Base-by-base conservation (phyloP, 768 basidiomycete species). In the Podaxis carcinomalis region DNA sequence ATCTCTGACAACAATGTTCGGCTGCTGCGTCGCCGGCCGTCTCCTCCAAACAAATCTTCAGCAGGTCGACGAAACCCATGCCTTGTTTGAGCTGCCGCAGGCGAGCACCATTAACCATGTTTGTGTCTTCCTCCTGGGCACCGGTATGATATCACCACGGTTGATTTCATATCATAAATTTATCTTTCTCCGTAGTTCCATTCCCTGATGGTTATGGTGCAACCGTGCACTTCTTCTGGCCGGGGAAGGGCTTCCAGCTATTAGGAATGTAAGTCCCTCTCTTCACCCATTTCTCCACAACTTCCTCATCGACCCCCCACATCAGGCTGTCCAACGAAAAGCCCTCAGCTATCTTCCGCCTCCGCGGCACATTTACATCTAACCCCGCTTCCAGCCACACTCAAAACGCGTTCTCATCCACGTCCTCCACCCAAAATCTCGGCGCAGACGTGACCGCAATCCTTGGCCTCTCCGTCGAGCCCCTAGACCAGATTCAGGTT, bases 201-300 rank as follows among this genome's bases (percentile, higher is more conserved):
- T 93, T 94, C 66, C 92, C 92, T 4, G 86, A 89, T 23, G 90
- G 92, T 37, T 93, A 86, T 68, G 92, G 87, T 16, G 90, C 89
- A 11, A 86, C 91, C 0, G 92, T 94, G 7, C 91, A 94, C 68
- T 88, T 94, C 69, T 85, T 84, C 70, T 91, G 87, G 90, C 92
- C 92, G 0, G 91, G 89, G 10, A 91, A 85, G 70, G 93, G 92
- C 2, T 93, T 92, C 64, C 92, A 92, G 70, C 71, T 94, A 27
- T 76, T 95, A 7, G 93, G 93, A 68, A 90, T 91, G 93, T 91
- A 66, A 68, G 90, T 75, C 39, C 57, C 23, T 37, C 36, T 11
- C 61, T 4, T 21, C 16, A 10, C 9, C 32, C 5, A 2, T 28
- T 27, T 32, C n/a, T 25, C 25, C 25, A 14, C 5, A 21, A 44